Evolutionary conservation across 2,329 filamentous ascomycete genomes (phyloP).

Genomic region (Aspergillus viridinutans): DNA sequence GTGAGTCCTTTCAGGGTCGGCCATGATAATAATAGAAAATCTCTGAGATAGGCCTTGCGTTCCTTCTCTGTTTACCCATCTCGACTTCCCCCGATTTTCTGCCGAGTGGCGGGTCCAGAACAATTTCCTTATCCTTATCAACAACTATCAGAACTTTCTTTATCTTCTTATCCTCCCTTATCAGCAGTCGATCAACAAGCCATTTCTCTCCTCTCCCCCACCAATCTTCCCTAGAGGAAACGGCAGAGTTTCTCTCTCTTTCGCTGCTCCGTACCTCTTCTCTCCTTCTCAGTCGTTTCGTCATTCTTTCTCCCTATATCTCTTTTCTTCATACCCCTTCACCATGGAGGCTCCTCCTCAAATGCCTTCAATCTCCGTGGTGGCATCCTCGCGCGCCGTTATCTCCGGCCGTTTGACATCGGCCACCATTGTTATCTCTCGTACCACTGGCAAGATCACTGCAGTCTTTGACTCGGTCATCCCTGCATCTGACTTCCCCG

Average conservation of each 20-base stretch:
- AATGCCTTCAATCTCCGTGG: conserved; percentile 59
- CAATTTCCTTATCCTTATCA: not conserved
- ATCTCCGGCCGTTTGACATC: conserved; percentile 72
- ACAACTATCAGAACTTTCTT: not conserved
- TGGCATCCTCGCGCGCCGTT: conserved; percentile 80
- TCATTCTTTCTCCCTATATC: conserved; percentile 3
- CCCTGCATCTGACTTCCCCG: conserved; percentile 69
- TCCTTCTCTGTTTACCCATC: not conserved
- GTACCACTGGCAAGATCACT: conserved; percentile 76
- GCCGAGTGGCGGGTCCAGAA: not conserved
- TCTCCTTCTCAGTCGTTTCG: conserved; percentile 5
- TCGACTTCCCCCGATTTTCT: not conserved
- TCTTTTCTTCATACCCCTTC: conserved; percentile 1
- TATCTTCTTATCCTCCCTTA: not conserved
- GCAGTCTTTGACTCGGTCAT: conserved; percentile 69
- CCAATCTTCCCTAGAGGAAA: not conserved
- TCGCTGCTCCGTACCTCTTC: conserved; percentile 8
- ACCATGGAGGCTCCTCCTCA: conserved; percentile 19
- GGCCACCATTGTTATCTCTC: conserved; percentile 77
- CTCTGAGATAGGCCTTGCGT: not conserved
- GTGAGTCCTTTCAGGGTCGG: not conserved
- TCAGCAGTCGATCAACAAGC: not conserved
- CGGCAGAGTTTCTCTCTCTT: not conserved
- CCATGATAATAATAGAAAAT: not conserved
- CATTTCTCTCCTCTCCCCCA: conserved; percentile 7